Evolutionary conservation across 208 protist genomes (phyloP).

Genomic region (Leishmania aethiopica): DNA sequence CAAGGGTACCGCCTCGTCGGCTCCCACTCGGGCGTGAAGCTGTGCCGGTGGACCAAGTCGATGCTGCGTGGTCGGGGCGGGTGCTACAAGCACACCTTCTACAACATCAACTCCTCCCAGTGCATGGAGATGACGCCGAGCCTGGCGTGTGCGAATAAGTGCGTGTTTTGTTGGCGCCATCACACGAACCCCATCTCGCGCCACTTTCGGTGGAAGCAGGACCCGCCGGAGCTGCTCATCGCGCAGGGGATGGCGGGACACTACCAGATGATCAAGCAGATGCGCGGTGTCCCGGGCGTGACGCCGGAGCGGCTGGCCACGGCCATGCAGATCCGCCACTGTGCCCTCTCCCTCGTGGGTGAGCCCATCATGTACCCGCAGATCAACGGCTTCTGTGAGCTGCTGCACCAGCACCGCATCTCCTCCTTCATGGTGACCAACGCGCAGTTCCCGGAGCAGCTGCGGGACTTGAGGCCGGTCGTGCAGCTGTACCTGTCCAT

Average conservation of each 20-base stretch:
- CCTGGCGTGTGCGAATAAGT: constrained; percentile 97
- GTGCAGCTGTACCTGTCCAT: constrained; percentile 96
- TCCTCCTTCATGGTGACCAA: constrained; percentile 97
- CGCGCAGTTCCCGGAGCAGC: constrained; percentile 91
- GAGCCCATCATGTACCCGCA: constrained; percentile 97
- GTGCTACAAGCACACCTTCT: constrained; percentile 99
- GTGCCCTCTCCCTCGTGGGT: constrained; percentile 95
- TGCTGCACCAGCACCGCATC: constrained; percentile 87
- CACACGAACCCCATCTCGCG: constrained; percentile 95
- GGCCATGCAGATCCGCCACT: constrained; percentile 88
- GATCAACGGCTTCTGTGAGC: constrained; percentile 91
- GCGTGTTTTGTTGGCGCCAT: constrained; percentile 96
- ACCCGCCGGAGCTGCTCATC: constrained; percentile 86
- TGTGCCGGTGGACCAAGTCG: constrained; percentile 97
- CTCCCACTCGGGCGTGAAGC: constrained; percentile 96
- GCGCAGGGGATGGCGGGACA: constrained; percentile 78
- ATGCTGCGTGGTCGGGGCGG: constrained; percentile 96
- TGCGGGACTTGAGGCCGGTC: constrained; percentile 80
- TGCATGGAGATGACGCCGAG: constrained; percentile 98
- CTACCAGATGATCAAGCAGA: constrained; percentile 87
- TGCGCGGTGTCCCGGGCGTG: constrained; percentile 93
- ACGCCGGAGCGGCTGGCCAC: constrained; percentile 83
- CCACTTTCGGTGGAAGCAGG: constrained; percentile 92
- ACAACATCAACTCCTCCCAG: constrained; percentile 95
- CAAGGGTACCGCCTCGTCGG: constrained; percentile 96